Evolutionary conservation across 192 early-diverging fungal genomes (phyloP).

Genomic region (Phycomyces blakesleeanus): DNA sequence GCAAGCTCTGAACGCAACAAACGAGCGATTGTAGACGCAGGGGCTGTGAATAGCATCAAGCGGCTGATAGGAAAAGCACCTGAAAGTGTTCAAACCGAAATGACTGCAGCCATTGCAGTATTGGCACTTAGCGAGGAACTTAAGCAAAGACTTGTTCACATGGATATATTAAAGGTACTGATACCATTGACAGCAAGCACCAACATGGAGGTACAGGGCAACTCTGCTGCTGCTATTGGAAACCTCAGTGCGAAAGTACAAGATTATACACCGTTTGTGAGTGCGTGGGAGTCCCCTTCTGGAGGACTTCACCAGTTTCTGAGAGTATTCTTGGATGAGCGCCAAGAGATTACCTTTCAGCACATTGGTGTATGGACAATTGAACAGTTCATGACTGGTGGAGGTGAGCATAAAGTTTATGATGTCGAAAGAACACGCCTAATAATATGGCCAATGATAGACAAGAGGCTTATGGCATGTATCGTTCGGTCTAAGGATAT

Average conservation of each 20-base stretch:
- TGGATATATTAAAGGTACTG: slow-evolving; percentile 63
- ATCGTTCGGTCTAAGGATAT: too few relatives aligned
- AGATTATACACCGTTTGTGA: slow-evolving; percentile 62
- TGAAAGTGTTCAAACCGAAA: slow-evolving; percentile 68
- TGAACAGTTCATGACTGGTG: slow-evolving; percentile 69
- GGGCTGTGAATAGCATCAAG: slow-evolving; percentile 71
- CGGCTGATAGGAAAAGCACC: slow-evolving; percentile 53
- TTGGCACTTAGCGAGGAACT: slow-evolving; percentile 73
- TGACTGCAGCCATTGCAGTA: slow-evolving; percentile 81
- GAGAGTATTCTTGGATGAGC: slow-evolving; percentile 58
- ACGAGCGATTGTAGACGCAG: slow-evolving; percentile 66
- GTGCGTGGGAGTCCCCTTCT: slow-evolving; percentile 62
- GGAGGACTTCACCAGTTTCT: slow-evolving; percentile 64
- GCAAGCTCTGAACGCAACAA: slow-evolving; percentile 77
- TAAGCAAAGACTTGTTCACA: slow-evolving; percentile 57
- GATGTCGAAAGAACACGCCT: too few relatives aligned
- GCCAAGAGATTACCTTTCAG: slow-evolving; percentile 65
- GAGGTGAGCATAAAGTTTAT: slow-evolving; percentile 24
- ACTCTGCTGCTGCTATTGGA: slow-evolving; percentile 74
- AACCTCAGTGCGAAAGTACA: slow-evolving; percentile 61
- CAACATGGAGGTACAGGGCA: slow-evolving; percentile 71
- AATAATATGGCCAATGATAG: too few relatives aligned
- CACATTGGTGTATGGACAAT: slow-evolving; percentile 89
- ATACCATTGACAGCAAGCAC: slow-evolving; percentile 56
- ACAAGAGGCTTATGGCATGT: too few relatives aligned